These are phyloP conservation scores for Chlorella sorokiniana DNA, from an alignment of 139 green algal species.

Conservation along the genomic window DNA sequence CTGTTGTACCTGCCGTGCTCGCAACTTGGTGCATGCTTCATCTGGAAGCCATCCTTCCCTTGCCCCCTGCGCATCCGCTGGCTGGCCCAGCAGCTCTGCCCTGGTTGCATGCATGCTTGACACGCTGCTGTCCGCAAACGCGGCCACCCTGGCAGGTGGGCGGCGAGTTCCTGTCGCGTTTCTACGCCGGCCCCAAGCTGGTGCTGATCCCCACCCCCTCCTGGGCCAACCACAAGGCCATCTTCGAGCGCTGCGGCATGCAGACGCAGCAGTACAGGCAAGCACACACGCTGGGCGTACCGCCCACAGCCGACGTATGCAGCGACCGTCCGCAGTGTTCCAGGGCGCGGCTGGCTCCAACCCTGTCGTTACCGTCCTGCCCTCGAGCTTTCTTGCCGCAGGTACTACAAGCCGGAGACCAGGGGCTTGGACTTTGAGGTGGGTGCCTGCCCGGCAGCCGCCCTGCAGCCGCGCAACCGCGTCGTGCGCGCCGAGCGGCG, in stretches of 20 bases:
- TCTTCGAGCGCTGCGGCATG: conserved; percentile 88
- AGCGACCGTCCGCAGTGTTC: too few relatives aligned
- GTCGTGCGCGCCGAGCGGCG: too few relatives aligned
- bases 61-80: too few relatives aligned
- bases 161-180: conserved; percentile 86
- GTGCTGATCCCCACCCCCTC: conserved; percentile 74
- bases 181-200: conserved; percentile 64
- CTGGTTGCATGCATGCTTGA: too few relatives aligned
- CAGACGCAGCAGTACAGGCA: conserved; percentile 74
- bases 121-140: too few relatives aligned
- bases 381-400: background rate
- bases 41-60: too few relatives aligned
- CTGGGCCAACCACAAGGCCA: conserved; percentile 96
- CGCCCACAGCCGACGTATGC: background rate
- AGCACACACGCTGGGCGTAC: background rate
- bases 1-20: background rate
- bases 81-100: too few relatives aligned
- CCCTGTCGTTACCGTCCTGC: background rate
- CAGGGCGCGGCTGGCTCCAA: background rate
- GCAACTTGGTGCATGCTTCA: background rate
- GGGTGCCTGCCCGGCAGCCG: background rate
- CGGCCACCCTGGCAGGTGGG: conserved; percentile 43
- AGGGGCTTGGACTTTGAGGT: conserved; percentile 92
- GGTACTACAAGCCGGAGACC: conserved; percentile 95
- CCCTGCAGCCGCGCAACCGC: too few relatives aligned